Conservation (phyloP, 352 stramenopile species). For the Thraustochytrium striatum region DNA sequence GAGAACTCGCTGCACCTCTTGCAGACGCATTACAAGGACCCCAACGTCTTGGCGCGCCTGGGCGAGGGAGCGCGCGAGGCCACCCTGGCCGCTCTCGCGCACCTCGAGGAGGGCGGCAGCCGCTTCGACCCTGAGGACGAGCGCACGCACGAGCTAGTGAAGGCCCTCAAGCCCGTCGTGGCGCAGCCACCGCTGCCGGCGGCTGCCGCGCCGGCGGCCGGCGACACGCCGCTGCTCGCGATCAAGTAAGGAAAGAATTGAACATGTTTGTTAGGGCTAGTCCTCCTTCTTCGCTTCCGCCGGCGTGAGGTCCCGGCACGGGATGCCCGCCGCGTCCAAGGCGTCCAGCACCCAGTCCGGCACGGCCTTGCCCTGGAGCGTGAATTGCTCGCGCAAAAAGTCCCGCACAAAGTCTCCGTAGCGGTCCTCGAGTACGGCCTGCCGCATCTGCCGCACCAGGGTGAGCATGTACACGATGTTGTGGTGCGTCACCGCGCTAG, state of each 20-base stretch:
- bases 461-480: constrained; percentile 76
- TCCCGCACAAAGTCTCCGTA: constrained; percentile 69
- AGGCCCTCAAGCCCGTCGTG: no score
- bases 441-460: constrained; percentile 67
- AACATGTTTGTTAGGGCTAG: background rate
- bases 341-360: constrained; percentile 68
- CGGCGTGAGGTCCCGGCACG: constrained; percentile 15
- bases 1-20: constrained; percentile 39
- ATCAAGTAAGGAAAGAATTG: background rate
- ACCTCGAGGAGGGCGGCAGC: no score
- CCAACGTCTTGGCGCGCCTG: no score
- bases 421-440: constrained; percentile 66
- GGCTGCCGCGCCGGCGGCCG: no score
- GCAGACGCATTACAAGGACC: no score
- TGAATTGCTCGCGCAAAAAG: constrained; percentile 72
- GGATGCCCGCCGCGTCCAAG: constrained; percentile 63
- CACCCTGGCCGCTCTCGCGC: no score
- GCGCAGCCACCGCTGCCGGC: no score
- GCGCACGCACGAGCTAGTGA: no score
- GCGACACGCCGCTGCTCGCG: no score
- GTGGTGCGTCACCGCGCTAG: constrained; percentile 68
- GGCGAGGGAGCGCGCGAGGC: no score
- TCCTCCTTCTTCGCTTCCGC: background rate
- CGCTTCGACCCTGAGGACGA: no score
- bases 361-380: constrained; percentile 54